Conservation (phyloP, 371 early-diverging fungal species). For the Mucor velutinosus region DNA sequence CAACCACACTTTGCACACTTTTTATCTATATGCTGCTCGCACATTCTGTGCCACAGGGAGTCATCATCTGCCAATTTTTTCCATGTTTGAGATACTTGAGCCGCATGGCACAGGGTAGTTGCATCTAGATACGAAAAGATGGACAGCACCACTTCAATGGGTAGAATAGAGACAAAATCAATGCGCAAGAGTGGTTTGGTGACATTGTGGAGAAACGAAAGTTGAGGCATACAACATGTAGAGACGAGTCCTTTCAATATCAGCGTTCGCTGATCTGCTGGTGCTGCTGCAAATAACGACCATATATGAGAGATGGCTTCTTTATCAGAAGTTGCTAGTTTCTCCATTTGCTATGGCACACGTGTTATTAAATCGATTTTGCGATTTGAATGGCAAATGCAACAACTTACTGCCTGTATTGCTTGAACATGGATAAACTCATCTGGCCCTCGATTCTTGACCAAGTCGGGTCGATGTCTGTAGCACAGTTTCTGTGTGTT, state of each 20-base stretch:
- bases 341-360: slow-evolving; percentile 44
- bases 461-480: slow-evolving; percentile 37
- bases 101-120: slow-evolving; percentile 86
- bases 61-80: slow-evolving; percentile 85
- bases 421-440: slow-evolving; percentile 19
- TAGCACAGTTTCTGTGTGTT: slow-evolving; percentile 34
- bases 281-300: slow-evolving; percentile 62
- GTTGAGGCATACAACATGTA: slow-evolving; percentile 76
- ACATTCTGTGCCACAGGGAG: slow-evolving; percentile 92
- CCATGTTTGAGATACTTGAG: slow-evolving; percentile 87
- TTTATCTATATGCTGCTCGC: slow-evolving; percentile 95
- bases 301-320: slow-evolving; percentile 62
- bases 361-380: background rate
- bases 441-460: slow-evolving; percentile 28
- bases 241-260: slow-evolving; percentile 76
- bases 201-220: slow-evolving; percentile 73
- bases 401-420: slow-evolving; percentile 22
- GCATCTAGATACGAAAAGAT: slow-evolving; percentile 91
- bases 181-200: slow-evolving; percentile 74
- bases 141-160: slow-evolving; percentile 77
- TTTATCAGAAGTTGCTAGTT: slow-evolving; percentile 47
- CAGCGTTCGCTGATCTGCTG: slow-evolving; percentile 58
- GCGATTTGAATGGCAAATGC: background rate
- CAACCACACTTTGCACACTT: slow-evolving; percentile 96
- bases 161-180: slow-evolving; percentile 79